Conservation (phyloP, 148 eudicot genomes). For the Nyssa sinensis region DNA sequence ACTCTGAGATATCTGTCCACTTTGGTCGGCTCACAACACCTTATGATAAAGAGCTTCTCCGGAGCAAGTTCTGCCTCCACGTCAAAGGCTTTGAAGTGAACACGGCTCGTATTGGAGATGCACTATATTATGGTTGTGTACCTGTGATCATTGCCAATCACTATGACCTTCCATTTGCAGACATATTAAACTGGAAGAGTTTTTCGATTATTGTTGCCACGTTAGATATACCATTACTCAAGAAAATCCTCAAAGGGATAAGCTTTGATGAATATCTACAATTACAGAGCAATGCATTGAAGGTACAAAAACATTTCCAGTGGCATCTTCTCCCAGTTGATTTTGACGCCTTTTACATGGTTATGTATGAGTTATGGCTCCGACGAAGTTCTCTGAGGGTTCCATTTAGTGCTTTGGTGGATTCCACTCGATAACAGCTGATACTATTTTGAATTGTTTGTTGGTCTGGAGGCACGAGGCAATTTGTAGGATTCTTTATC, state of each 20-base stretch:
- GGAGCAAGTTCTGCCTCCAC: conserved; percentile 72
- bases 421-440: no score
- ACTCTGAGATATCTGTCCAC: conserved; percentile 56
- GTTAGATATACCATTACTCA: conserved; percentile 58
- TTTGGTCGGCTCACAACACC: conserved; percentile 53
- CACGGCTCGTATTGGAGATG: conserved; percentile 79
- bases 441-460: not conserved
- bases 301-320: conserved; percentile 41
- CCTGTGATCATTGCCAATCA: conserved; percentile 80
- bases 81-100: conserved; percentile 86
- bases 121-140: conserved; percentile 80
- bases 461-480: not conserved
- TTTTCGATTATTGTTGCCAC: conserved; percentile 55
- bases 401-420: not conserved
- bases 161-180: conserved; percentile 81
- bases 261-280: conserved; percentile 37
- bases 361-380: conserved; percentile 52
- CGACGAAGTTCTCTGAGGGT: conserved; percentile 34
- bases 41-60: conserved; percentile 55
- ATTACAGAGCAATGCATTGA: conserved; percentile 32
- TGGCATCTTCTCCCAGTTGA: conserved; percentile 32
- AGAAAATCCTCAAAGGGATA: conserved; percentile 53
- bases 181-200: conserved; percentile 65
- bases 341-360: conserved; percentile 49
- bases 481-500: not conserved